Conservation (phyloP, 2,329 filamentous ascomycete genomes). For the Fusarium sp. region DNA sequence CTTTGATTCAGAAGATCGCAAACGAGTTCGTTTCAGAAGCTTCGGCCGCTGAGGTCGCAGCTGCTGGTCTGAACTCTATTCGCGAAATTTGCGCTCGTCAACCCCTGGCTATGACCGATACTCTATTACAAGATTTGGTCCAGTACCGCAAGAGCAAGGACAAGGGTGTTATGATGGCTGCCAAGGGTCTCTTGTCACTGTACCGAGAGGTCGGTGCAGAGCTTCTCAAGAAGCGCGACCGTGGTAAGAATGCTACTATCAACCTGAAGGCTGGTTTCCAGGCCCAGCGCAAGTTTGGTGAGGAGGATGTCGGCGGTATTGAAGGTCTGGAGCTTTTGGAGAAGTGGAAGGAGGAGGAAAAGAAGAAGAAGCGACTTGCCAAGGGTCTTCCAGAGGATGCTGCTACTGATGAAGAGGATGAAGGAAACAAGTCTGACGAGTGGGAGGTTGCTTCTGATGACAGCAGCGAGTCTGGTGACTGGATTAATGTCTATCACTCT, state of each 20-base stretch:
- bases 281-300: conserved; percentile 82
- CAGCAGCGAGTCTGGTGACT: conserved; percentile 80
- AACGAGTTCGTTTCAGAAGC: conserved; percentile 99
- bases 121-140: conserved; percentile 92
- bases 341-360: conserved; percentile 93
- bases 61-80: conserved; percentile 93
- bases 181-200: conserved; percentile 87
- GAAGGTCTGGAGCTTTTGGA: conserved; percentile 92
- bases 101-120: conserved; percentile 95
- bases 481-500: conserved; percentile 90
- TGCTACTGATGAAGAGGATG: conserved; percentile 69
- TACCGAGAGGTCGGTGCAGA: conserved; percentile 93
- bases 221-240: conserved; percentile 86
- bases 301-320: conserved; percentile 82
- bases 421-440: conserved; percentile 63
- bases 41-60: conserved; percentile 87
- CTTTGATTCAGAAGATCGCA: conserved; percentile 91
- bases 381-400: conserved; percentile 72
- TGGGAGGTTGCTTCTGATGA: conserved; percentile 71
- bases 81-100: conserved; percentile 93
- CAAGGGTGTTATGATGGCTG: conserved; percentile 99
- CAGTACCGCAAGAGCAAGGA: conserved; percentile 98
- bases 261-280: conserved; percentile 79
- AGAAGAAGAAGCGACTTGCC: conserved; percentile 75
- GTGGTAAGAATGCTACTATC: conserved; percentile 91